phyloP scores from a whole-genome alignment of 2,329 filamentous ascomycete species.

The Eurotiales sp. region DNA sequence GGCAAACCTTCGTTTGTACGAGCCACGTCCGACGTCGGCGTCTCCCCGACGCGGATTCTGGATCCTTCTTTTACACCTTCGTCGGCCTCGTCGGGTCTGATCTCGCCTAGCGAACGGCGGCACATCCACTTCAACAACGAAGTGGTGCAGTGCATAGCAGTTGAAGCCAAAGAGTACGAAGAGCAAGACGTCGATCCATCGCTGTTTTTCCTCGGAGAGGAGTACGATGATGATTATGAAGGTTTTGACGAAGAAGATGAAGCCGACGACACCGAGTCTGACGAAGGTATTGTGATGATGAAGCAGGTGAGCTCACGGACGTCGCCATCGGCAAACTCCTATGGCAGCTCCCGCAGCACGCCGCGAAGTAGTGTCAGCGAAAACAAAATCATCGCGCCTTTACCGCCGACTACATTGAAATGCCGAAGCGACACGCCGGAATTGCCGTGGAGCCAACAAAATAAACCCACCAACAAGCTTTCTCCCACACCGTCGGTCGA shows the following conservation, averaged over 20 bases:
- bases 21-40: slow-evolving; percentile 65
- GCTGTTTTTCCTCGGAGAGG: slow-evolving; percentile 17
- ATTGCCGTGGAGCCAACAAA: slow-evolving; percentile 27
- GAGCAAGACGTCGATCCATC: slow-evolving; percentile 46
- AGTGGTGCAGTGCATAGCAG: slow-evolving; percentile 91
- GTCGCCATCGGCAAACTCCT: neutral
- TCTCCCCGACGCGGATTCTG: slow-evolving; percentile 56
- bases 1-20: slow-evolving; percentile 57
- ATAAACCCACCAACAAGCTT: slow-evolving; percentile 43
- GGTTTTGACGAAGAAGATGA: slow-evolving; percentile 59
- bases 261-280: slow-evolving; percentile 65
- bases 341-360: slow-evolving; percentile 42
- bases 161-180: slow-evolving; percentile 79
- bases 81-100: slow-evolving; percentile 66
- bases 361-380: slow-evolving; percentile 57
- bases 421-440: slow-evolving; percentile 75
- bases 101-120: slow-evolving; percentile 61
- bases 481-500: slow-evolving; percentile 80
- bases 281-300: slow-evolving; percentile 80
- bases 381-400: slow-evolving; percentile 81
- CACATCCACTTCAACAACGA: slow-evolving; percentile 97
- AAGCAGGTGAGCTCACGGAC: slow-evolving; percentile 54
- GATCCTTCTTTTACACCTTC: slow-evolving; percentile 60
- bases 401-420: slow-evolving; percentile 84
- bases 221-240: slow-evolving; percentile 48